Conservation (phyloP, 73 alveolate species). For the Stentor coeruleus region DNA sequence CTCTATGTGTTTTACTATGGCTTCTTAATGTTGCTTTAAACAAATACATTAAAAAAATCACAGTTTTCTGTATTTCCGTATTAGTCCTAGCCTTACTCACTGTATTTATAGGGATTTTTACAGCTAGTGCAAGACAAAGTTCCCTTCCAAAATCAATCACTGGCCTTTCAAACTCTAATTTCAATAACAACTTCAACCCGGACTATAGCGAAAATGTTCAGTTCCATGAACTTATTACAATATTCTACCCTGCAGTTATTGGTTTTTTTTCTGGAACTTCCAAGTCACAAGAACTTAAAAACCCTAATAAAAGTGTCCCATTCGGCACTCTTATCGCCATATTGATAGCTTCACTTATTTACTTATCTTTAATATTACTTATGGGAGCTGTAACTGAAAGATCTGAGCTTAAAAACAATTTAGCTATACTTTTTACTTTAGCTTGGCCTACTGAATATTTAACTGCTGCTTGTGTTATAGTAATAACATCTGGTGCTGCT, state of each 20-base stretch:
- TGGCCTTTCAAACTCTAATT: neutral
- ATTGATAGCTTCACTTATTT: conserved; percentile 14
- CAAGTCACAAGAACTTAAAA: neutral
- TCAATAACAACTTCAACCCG: neutral
- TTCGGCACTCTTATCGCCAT: neutral
- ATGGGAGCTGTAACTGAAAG: conserved; percentile 42
- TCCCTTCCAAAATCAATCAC: neutral
- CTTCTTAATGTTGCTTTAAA: conserved; percentile 31
- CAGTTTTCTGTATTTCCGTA: conserved; percentile 26
- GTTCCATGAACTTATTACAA: neutral
- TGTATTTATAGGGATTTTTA: conserved; percentile 46
- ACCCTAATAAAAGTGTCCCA: neutral
- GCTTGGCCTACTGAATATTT: conserved; percentile 53
- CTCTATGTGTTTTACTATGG: conserved; percentile 32
- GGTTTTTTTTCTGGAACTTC: neutral
- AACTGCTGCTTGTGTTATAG: conserved; percentile 41
- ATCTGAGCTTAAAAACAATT: conserved; percentile 30
- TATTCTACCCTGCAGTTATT: neutral
- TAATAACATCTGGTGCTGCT: conserved; percentile 50
- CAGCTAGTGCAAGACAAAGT: conserved; percentile 14
- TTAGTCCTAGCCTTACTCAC: conserved; percentile 37
- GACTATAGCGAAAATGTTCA: neutral
- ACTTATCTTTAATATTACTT: conserved; percentile 13
- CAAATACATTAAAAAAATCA: conserved; percentile 37
- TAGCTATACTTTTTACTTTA: conserved; percentile 45